A percentile compares a stretch with the other conserved stretches of the same genome.
Evolutionary conservation across 495 filamentous ascomycete species (phyloP).

Genomic region (Opeltia flavorubescens): DNA sequence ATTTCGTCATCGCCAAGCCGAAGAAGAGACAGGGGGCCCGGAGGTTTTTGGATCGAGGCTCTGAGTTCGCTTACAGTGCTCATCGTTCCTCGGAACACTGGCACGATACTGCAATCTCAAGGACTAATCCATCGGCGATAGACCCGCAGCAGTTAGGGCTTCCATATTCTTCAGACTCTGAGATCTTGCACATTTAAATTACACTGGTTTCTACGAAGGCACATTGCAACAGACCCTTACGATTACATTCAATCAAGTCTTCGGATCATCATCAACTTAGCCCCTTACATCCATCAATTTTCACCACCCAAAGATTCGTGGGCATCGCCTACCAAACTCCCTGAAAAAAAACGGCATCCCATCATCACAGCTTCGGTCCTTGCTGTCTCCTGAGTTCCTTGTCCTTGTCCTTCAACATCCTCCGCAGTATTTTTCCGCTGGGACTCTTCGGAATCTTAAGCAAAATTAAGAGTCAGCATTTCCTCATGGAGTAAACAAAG

Average conservation of each 20-base stretch:
- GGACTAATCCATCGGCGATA: no score
- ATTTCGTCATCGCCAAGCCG: conserved; percentile 2
- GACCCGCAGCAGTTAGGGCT: no score
- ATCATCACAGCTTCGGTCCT: conserved; percentile 39
- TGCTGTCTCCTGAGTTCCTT: conserved; percentile 49
- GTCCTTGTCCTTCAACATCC: conserved; percentile 68
- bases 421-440: conserved; percentile 80
- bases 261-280: no score
- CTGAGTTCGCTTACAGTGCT: no score
- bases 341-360: background rate
- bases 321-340: background rate
- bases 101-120: no score
- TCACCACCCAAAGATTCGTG: no score
- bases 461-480: no score
- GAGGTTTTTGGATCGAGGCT: background rate
- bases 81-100: no score
- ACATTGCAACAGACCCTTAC: no score
- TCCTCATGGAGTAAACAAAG: conserved; percentile 20
- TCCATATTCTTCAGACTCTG: no score
- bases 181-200: no score
- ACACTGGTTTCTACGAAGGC: background rate
- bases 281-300: background rate
- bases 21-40: background rate
- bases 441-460: conserved; percentile 80
- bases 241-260: no score